These are phyloP conservation scores for Wickerhamiella sorbophila DNA, from an alignment of 805 yeast genomes.

Conservation along the genomic window DNA sequence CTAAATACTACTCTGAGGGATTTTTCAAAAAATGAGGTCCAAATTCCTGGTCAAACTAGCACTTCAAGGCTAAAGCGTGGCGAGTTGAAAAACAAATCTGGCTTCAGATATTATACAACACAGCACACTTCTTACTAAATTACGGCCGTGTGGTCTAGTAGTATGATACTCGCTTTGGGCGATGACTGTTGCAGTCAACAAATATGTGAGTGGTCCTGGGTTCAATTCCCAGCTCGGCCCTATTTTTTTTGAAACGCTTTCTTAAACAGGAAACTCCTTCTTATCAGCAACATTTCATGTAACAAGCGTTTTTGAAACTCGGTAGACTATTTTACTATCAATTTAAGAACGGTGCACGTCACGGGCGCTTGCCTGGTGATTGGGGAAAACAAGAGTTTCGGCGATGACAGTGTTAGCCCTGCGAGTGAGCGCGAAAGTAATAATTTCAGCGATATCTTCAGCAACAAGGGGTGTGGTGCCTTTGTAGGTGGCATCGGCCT, in stretches of 20 bases:
- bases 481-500: conserved; percentile 50
- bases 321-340: no score
- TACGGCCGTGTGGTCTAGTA: conserved; percentile 7
- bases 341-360: conserved; percentile 33
- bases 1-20: no score
- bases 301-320: no score
- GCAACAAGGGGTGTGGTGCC: conserved; percentile 60
- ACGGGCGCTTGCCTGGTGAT: conserved; percentile 68
- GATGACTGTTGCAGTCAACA: neutral
- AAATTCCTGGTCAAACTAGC: no score
- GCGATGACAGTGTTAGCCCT: conserved; percentile 61
- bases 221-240: conserved; percentile 10
- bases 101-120: no score
- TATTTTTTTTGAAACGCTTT: neutral
- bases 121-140: neutral
- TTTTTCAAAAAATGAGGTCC: no score
- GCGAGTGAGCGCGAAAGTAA: conserved; percentile 53
- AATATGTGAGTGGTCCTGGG: conserved; percentile 8
- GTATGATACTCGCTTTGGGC: conserved; percentile 10
- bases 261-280: no score
- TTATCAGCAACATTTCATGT: no score
- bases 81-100: no score
- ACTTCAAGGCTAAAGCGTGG: no score
- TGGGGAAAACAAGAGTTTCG: conserved; percentile 70
- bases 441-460: conserved; percentile 61